A percentile compares a stretch with the other conserved stretches of the same genome.
Evolutionary conservation across 2,329 filamentous ascomycete species (phyloP).

Genomic region (Colletotrichum higginsianum): DNA sequence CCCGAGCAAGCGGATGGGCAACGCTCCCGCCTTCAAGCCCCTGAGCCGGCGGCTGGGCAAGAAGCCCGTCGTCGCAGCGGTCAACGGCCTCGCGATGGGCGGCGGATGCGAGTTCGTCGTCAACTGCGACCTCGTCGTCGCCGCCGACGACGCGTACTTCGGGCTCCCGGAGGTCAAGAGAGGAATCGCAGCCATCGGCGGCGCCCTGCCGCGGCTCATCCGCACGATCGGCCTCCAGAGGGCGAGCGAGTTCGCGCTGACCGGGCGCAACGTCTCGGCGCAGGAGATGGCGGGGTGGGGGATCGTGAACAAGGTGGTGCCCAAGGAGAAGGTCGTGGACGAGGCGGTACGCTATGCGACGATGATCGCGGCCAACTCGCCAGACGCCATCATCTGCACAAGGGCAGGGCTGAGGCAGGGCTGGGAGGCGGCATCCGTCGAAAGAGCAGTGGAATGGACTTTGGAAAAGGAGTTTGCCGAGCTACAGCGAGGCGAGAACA

Average conservation of each 20-base stretch:
- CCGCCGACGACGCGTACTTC: conserved; percentile 65
- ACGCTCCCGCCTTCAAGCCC: conserved; percentile 36
- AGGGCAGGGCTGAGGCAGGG: conserved; percentile 55
- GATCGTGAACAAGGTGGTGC: conserved; percentile 44
- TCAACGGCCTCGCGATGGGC: conserved; percentile 71
- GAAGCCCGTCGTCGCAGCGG: conserved; percentile 73
- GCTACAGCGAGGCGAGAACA: conserved; percentile 50
- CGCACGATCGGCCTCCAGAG: conserved; percentile 52
- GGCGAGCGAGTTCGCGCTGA: conserved; percentile 47
- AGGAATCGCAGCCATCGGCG: conserved; percentile 68
- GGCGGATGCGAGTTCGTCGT: conserved; percentile 71
- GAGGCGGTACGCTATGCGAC: conserved; percentile 43
- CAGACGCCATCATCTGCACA: conserved; percentile 58
- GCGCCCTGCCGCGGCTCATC: conserved; percentile 66
- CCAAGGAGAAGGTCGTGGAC: conserved; percentile 39
- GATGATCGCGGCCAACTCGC: conserved; percentile 45
- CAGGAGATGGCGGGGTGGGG: conserved; percentile 47
- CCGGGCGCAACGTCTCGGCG: conserved; percentile 44
- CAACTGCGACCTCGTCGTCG: conserved; percentile 69
- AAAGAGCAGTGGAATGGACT: conserved; percentile 50
- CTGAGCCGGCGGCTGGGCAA: conserved; percentile 61
- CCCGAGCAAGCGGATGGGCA: conserved; percentile 43
- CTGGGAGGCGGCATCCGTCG: conserved; percentile 59
- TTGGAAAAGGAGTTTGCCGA: conserved; percentile 51
- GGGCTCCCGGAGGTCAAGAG: conserved; percentile 68